Base-by-base conservation (phyloP, 805 yeast species). In the Kuraishia borneana region DNA sequence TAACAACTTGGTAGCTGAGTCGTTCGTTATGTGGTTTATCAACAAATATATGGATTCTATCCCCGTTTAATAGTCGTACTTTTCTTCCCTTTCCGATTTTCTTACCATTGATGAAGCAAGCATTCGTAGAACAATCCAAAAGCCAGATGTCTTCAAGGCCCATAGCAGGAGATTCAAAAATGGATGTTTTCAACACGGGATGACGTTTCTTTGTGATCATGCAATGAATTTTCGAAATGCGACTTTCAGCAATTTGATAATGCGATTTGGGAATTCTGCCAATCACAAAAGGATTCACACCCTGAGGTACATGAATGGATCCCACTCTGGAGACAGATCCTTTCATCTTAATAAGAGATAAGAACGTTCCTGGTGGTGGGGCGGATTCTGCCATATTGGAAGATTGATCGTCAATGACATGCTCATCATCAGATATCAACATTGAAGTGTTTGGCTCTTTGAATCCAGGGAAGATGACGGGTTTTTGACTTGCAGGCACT, bases 181-280 rank as follows among this genome's bases (percentile, higher is more conserved):
- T 65, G 21, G 74, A 63, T 21, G 63, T 60, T 10, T 69, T 68
- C 6, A 46, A 43, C 3, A 73, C 68, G 0, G 76, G 76, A 47
- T 79, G 84, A 38, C 85, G 62, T 39, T 74, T 69, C 46, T 73
- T 73, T 36, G 65, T 46, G 10, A 89, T 61, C 21, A 76, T 58
- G 53, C 96, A 87, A 54, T 92, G 97, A 1, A 78, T 64, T 42
- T 85, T 83, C 2, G 96, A 88, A 45, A 89, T 68, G 31, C 96
- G 58, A 44, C 69, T 80, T 43, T 88, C 96, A 21, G 69, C 60
- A 13, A 83, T 70, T 29, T 61, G 62, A 22, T 72, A 66, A 48
- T 82, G 76, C 39, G 83, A 70, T 3, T 65, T 70, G 16, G 65
- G 71, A 17, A 71, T 68, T 23, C 97, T 62, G 2, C 98, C 97